Evolutionary conservation across 306 rosid species (phyloP).

Genomic region (Alnus glutinosa): DNA sequence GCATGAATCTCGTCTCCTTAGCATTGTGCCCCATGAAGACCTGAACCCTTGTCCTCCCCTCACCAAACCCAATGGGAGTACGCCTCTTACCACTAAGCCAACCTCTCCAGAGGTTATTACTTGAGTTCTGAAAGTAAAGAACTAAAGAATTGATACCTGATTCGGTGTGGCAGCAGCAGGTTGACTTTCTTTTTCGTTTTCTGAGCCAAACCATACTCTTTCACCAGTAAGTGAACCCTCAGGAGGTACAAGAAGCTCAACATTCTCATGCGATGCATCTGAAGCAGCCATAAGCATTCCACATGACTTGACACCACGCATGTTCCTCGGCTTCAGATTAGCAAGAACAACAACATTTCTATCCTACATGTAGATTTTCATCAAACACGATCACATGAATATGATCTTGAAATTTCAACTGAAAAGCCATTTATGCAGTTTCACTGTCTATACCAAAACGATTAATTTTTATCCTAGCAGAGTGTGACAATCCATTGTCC

Average conservation of each 20-base stretch:
- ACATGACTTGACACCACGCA: conserved; percentile 88
- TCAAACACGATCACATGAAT: conserved; percentile 2
- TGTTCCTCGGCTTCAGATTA: conserved; percentile 88
- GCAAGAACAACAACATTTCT: conserved; percentile 73
- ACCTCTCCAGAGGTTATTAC: too few species aligned
- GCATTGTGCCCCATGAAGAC: too few species aligned
- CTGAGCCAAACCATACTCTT: conserved; percentile 91
- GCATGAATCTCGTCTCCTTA: too few species aligned
- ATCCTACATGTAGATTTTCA: conserved; percentile 44
- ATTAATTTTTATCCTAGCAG: background rate
- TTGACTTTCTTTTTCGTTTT: conserved; percentile 57
- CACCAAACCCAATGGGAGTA: too few species aligned
- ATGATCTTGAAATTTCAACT: background rate
- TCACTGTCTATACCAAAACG: background rate
- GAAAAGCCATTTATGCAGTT: conserved; percentile 19
- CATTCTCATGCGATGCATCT: conserved; percentile 73
- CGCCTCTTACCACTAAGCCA: too few species aligned
- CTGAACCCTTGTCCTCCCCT: too few species aligned
- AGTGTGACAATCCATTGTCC: background rate
- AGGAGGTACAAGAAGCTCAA: conserved; percentile 90
- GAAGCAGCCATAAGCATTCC: conserved; percentile 99
- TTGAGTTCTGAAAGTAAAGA: conserved; percentile 13
- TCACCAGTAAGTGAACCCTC: conserved; percentile 77
- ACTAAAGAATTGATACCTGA: conserved; percentile 53
- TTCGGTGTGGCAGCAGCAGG: conserved; percentile 75